Evolutionary conservation across 768 basidiomycete genomes (phyloP), one percentile per base, ranked within the genome.

Genomic region (Xerocomellus intermedius): DNA sequence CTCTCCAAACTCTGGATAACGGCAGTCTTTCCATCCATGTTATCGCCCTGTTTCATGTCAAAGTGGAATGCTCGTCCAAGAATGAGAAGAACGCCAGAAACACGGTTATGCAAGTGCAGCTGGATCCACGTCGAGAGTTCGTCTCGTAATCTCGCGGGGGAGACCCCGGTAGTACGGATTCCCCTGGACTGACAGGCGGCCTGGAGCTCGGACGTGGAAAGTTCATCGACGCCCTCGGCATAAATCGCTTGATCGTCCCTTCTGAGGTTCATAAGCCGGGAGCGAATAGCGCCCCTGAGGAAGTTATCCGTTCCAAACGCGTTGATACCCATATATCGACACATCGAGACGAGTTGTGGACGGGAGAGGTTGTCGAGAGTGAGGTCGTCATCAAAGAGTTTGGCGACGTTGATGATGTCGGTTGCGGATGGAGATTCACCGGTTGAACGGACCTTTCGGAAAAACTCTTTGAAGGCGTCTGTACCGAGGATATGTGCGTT

Each of bases 301-400:
- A 97, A 98, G 74, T 98, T 98, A 73, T 99, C 97, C 16, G 96
- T 98, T 42, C 97, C 97, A 66, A 98, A 99, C 3, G 96, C 95
- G 74, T 98, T 96, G 65, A 98, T 83, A 52, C 89, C 92, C 94
- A 99, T 97, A 71, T 99, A 98, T 54, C 94, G 83, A 63, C 87
- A 97, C 89, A 96, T 97, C 1, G 93, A 95, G 19, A 96, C 94
- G 28, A 98, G 82, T 74, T 98, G 97, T n/a, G 97, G 97, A 26
- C 97, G 86, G 7, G 96, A 94, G 54, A 99, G 79, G 70, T 99
- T 99, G 80, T 98, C 97, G 42, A 99, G 83, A 0, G 97, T 98
- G 58, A 98, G 82, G 69, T 99, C 97, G 62, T 98, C 94, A 68
- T 98, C 92, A 73, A 99, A 99, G 24, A 98, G 82, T 65, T 94